Percentiles rank a stretch among this genome's conserved stretches.
These are phyloP conservation scores for Kodamaea neixiangensis DNA, from an alignment of 805 yeast genomes.

Conservation along the genomic window DNA sequence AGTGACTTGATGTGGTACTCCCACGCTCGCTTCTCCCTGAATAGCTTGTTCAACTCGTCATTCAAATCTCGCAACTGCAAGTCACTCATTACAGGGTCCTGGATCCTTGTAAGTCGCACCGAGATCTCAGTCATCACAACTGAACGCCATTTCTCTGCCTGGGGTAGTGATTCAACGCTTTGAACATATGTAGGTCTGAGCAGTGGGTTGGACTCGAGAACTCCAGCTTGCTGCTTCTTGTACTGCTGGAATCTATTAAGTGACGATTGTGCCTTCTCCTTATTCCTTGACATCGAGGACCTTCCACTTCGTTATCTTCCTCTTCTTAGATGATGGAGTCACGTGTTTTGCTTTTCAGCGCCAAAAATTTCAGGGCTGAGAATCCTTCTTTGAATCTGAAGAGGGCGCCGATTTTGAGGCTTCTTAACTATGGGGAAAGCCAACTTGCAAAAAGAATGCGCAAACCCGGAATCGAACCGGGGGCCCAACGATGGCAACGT, in stretches of 20 bases:
- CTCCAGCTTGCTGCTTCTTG: constrained; percentile 59
- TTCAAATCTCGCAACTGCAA: constrained; percentile 69
- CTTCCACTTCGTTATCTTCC: background rate
- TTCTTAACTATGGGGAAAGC: background rate
- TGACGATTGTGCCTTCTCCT: constrained; percentile 73
- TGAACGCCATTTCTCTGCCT: constrained; percentile 71
- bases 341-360: background rate
- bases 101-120: constrained; percentile 57
- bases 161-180: constrained; percentile 53
- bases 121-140: constrained; percentile 66
- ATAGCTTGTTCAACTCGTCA: constrained; percentile 66
- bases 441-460: constrained; percentile 3
- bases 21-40: constrained; percentile 75
- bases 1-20: constrained; percentile 68
- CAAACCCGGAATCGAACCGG: constrained; percentile 9
- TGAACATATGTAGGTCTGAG: constrained; percentile 63
- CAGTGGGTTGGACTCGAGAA: constrained; percentile 53
- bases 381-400: background rate
- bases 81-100: constrained; percentile 58
- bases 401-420: background rate
- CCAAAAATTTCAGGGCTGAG: background rate
- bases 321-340: background rate
- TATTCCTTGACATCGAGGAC: constrained; percentile 72
- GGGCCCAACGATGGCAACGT: constrained; percentile 9
- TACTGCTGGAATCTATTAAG: constrained; percentile 65